These are phyloP conservation scores for Ophiostoma sp. DNA, from an alignment of 2,329 filamentous ascomycete species.

Conservation along the genomic window DNA sequence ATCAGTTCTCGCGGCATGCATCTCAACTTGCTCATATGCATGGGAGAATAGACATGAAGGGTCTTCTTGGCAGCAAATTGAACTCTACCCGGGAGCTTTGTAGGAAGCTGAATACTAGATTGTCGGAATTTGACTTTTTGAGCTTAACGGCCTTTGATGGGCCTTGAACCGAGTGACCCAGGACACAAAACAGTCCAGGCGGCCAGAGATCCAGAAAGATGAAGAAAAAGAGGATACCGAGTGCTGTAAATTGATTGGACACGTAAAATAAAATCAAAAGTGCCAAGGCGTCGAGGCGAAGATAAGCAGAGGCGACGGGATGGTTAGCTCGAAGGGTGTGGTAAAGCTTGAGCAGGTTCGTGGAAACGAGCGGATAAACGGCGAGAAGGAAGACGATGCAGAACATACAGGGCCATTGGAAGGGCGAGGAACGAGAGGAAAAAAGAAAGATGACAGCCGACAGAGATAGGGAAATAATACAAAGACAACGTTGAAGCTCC, in stretches of 20 bases:
- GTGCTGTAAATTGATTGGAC: background rate
- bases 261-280: background rate
- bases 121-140: background rate
- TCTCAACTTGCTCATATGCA: background rate
- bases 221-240: background rate
- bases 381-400: background rate
- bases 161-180: background rate
- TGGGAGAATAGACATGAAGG: background rate
- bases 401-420: background rate
- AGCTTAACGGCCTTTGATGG: background rate
- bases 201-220: background rate
- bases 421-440: background rate
- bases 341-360: background rate
- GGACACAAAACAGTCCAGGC: background rate
- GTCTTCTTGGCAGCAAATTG: background rate
- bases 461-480: background rate
- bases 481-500: background rate
- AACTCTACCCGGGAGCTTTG: background rate
- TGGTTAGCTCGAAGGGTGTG: background rate
- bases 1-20: background rate
- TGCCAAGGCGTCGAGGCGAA: slow-evolving; percentile 12
- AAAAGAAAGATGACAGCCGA: background rate
- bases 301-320: background rate
- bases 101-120: background rate
- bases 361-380: slow-evolving; percentile 13